A percentile compares a stretch with the other conserved stretches of the same genome.
These are phyloP conservation scores for Fusarium cyanostomum DNA, from an alignment of 2,329 filamentous ascomycete genomes.

Conservation along the genomic window DNA sequence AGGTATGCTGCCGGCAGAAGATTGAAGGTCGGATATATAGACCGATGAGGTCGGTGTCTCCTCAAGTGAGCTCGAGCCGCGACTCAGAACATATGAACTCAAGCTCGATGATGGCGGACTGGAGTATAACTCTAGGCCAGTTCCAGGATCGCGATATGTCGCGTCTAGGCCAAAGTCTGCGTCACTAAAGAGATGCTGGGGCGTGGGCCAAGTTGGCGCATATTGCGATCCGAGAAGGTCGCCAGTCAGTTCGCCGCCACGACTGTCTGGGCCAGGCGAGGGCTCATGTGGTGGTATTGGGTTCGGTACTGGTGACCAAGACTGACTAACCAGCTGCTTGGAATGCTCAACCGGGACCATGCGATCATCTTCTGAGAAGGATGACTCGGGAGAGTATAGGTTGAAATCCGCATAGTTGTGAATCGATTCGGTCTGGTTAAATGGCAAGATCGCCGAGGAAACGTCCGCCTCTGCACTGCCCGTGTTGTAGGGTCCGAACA, in stretches of 20 bases:
- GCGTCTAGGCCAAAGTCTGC: constrained; percentile 15
- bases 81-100: constrained; percentile 4
- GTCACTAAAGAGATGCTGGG: constrained; percentile 13
- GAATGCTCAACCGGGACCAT: constrained; percentile 46
- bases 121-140: constrained; percentile 13
- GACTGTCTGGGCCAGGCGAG: constrained; percentile 7
- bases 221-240: constrained; percentile 10
- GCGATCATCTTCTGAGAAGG: constrained; percentile 60
- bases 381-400: constrained; percentile 62
- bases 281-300: constrained; percentile 20
- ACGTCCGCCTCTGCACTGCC: constrained; percentile 11
- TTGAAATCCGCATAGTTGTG: constrained; percentile 64
- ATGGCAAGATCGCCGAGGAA: constrained; percentile 34
- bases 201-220: neutral
- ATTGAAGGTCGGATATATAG: neutral
- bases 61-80: neutral
- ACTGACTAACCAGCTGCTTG: constrained; percentile 31
- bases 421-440: constrained; percentile 34
- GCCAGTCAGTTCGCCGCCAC: neutral
- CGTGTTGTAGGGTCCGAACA: constrained; percentile 7
- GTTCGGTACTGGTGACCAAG: constrained; percentile 24
- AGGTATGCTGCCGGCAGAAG: constrained; percentile 9
- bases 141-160: constrained; percentile 32
- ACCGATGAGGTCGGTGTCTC: neutral
- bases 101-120: constrained; percentile 14